Evolutionary conservation across 176 grass and related monocot species (phyloP).

Genomic region (Carex pumila): DNA sequence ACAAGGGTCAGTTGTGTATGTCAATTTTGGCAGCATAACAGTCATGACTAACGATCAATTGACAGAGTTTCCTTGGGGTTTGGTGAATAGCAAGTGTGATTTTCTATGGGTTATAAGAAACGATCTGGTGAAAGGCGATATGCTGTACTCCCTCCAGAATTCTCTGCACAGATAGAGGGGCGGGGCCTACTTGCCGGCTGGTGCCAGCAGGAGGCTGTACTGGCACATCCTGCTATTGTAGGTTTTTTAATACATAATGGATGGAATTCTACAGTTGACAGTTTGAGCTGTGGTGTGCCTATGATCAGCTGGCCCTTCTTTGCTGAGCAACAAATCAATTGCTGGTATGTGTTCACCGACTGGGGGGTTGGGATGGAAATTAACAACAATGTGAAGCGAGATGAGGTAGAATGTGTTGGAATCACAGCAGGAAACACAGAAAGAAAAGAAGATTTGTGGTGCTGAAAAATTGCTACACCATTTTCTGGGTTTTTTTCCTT

Average conservation of each 20-base stretch:
- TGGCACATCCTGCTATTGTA: conserved; percentile 26
- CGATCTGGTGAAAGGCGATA: conserved; percentile 48
- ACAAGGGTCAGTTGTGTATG: conserved; percentile 46
- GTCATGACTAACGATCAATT: conserved; percentile 34
- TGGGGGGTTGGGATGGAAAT: conserved; percentile 52
- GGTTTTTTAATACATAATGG: conserved; percentile 64
- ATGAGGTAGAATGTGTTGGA: conserved; percentile 27
- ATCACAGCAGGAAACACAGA: not conserved
- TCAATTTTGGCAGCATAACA: conserved; percentile 68
- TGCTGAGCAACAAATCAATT: conserved; percentile 39
- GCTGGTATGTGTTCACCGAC: conserved; percentile 29
- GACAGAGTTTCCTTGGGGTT: conserved; percentile 54
- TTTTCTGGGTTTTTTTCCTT: not conserved
- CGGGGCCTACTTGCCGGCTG: conserved; percentile 33
- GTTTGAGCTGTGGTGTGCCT: conserved; percentile 43
- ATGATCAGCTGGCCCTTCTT: conserved; percentile 74
- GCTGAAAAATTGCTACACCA: not conserved
- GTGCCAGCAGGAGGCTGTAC: conserved; percentile 48
- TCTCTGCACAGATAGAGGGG: conserved; percentile 9
- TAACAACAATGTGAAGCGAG: conserved; percentile 29
- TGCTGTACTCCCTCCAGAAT: conserved; percentile 33
- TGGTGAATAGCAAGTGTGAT: conserved; percentile 31
- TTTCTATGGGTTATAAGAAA: conserved; percentile 62
- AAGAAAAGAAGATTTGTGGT: not conserved
- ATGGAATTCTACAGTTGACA: conserved; percentile 60